Conservation (phyloP, 75 land plant genomes). For the Larix kaempferi region DNA sequence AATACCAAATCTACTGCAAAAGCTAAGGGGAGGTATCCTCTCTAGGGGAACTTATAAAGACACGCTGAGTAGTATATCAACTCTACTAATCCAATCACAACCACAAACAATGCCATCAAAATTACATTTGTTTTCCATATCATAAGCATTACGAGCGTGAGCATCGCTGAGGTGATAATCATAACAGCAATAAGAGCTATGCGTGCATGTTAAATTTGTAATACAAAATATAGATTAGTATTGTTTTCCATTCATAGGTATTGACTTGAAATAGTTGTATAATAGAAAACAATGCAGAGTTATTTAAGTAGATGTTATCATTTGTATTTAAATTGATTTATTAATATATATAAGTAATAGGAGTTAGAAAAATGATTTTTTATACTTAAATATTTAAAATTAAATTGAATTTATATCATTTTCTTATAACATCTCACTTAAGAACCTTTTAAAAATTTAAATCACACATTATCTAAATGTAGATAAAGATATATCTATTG, state of each 20-base stretch:
- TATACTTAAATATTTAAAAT: too few relatives aligned
- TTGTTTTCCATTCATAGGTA: neutral
- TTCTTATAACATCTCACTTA: too few relatives aligned
- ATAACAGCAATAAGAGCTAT: slow-evolving; percentile 68
- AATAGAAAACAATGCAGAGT: too few relatives aligned
- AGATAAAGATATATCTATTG: too few relatives aligned
- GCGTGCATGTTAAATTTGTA: slow-evolving; percentile 28
- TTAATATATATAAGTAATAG: too few relatives aligned
- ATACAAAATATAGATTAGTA: neutral
- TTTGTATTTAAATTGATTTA: too few relatives aligned
- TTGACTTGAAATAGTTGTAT: too few relatives aligned
- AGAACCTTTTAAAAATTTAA: too few relatives aligned
- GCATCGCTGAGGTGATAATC: slow-evolving; percentile 55
- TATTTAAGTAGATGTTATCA: too few relatives aligned
- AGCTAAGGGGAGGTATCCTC: slow-evolving; percentile 64
- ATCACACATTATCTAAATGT: too few relatives aligned
- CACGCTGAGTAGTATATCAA: slow-evolving; percentile 49
- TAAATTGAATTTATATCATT: too few relatives aligned
- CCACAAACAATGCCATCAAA: slow-evolving; percentile 31
- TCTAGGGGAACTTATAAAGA: slow-evolving; percentile 56
- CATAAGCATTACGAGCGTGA: slow-evolving; percentile 60
- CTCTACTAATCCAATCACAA: slow-evolving; percentile 41
- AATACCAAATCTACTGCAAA: slow-evolving; percentile 36
- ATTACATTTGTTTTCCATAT: slow-evolving; percentile 62
- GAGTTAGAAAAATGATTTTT: too few relatives aligned